Conservation (phyloP, 148 eudicot species). For the Linanthus parryae region DNA sequence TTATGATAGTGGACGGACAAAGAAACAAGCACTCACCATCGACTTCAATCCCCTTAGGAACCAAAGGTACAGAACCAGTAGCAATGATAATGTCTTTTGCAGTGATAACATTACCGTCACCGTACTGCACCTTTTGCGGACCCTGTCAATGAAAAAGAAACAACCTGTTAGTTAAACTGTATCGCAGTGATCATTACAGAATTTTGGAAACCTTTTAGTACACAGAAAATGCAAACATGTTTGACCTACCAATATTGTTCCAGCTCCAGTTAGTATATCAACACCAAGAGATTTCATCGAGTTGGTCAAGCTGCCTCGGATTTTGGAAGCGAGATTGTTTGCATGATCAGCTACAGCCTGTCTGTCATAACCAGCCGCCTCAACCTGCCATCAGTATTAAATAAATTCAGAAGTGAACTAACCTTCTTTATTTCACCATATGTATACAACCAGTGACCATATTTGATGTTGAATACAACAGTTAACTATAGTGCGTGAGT, state of each 20-base stretch:
- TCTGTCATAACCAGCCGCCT: slow-evolving; percentile 93
- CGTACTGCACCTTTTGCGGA: slow-evolving; percentile 62
- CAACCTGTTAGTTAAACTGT: too few species aligned
- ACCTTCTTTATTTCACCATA: too few species aligned
- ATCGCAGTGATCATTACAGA: neutral
- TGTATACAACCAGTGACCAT: too few species aligned
- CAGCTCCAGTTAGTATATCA: slow-evolving; percentile 92
- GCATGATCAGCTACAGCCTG: slow-evolving; percentile 99
- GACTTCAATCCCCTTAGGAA: slow-evolving; percentile 97
- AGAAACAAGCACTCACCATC: slow-evolving; percentile 59
- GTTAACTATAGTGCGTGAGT: too few species aligned
- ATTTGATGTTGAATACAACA: too few species aligned
- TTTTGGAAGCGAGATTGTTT: slow-evolving; percentile 85
- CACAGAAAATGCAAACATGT: neutral
- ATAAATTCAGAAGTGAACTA: too few species aligned
- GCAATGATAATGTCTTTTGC: slow-evolving; percentile 97
- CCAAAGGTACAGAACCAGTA: slow-evolving; percentile 92
- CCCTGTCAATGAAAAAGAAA: slow-evolving; percentile 54
- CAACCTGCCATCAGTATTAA: slow-evolving; percentile 51
- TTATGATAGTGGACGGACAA: neutral
- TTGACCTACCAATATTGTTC: slow-evolving; percentile 69
- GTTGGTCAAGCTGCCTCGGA: slow-evolving; percentile 76
- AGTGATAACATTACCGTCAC: slow-evolving; percentile 44
- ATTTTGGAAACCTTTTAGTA: neutral
- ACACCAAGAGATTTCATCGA: slow-evolving; percentile 93